Conservation (phyloP, 345 rosid genomes). For the Ceriops zippeliana region DNA sequence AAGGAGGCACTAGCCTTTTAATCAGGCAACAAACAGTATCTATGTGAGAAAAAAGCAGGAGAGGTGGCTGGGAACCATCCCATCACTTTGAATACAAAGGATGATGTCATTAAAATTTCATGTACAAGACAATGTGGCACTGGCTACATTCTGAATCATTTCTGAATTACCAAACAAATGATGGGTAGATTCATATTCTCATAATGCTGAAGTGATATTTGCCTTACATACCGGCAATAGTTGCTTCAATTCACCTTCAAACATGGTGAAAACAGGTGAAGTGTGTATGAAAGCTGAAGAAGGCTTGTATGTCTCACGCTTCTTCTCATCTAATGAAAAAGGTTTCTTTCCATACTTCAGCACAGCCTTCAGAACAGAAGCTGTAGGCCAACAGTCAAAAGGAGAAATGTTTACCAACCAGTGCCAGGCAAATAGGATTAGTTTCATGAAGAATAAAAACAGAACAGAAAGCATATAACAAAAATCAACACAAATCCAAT, state of each 20-base stretch:
- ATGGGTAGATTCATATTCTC: neutral
- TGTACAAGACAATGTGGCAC: neutral
- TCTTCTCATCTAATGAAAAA: conserved; percentile 65
- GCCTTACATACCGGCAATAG: conserved; percentile 52
- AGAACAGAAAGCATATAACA: neutral
- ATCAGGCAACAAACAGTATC: no score
- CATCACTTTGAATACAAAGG: no score
- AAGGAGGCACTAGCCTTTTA: no score
- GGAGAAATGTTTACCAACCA: neutral
- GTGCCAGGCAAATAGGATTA: neutral
- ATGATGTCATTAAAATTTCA: no score
- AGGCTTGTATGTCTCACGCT: conserved; percentile 62
- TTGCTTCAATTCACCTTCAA: conserved; percentile 67
- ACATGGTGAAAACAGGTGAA: conserved; percentile 39
- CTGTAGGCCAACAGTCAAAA: conserved; percentile 42
- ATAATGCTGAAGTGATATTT: neutral
- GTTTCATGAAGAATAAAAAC: neutral
- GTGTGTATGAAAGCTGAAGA: conserved; percentile 38
- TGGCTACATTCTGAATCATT: neutral
- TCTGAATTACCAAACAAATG: neutral
- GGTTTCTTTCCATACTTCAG: conserved; percentile 82
- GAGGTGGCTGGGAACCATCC: no score
- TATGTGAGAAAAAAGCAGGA: no score
- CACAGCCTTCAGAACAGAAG: conserved; percentile 85
- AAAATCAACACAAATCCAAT: conserved; percentile 9